Evolutionary conservation across 768 basidiomycete genomes (phyloP).

Genomic region (Lactifluus subvellereus): DNA sequence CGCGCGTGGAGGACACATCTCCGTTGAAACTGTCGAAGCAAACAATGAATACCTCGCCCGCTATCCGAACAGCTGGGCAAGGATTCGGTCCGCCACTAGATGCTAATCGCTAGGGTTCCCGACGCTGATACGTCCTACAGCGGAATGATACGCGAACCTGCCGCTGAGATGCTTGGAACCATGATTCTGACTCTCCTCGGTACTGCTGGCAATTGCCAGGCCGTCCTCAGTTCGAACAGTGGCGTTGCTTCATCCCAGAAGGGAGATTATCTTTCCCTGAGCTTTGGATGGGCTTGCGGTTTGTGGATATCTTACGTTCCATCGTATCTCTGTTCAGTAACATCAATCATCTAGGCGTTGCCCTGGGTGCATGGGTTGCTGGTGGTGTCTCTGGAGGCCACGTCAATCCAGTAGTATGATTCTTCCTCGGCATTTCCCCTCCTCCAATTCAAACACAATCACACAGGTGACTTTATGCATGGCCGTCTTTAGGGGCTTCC

Average conservation of each 20-base stretch:
- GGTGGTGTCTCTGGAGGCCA: constrained; percentile 69
- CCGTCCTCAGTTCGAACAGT: constrained; percentile 2
- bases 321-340: neutral
- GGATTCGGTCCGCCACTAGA: too few species aligned
- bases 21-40: neutral
- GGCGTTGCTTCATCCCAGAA: constrained; percentile 24
- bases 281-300: constrained; percentile 26
- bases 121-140: neutral
- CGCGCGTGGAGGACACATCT: neutral
- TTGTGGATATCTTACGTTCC: neutral
- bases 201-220: constrained; percentile 25
- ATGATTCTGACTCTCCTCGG: constrained; percentile 27
- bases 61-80: constrained; percentile 25
- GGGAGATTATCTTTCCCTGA: constrained; percentile 24
- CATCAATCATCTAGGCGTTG: constrained; percentile 36
- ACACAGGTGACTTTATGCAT: constrained; percentile 60
- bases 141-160: neutral
- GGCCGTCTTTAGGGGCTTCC: constrained; percentile 34
- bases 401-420: constrained; percentile 33
- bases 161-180: constrained; percentile 27
- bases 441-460: neutral
- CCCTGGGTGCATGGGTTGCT: constrained; percentile 64
- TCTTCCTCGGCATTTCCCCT: neutral
- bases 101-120: neutral
- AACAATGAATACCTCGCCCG: constrained; percentile 7